Conservation (phyloP, 179 eudicot genomes). For the Camellia oleifera region DNA sequence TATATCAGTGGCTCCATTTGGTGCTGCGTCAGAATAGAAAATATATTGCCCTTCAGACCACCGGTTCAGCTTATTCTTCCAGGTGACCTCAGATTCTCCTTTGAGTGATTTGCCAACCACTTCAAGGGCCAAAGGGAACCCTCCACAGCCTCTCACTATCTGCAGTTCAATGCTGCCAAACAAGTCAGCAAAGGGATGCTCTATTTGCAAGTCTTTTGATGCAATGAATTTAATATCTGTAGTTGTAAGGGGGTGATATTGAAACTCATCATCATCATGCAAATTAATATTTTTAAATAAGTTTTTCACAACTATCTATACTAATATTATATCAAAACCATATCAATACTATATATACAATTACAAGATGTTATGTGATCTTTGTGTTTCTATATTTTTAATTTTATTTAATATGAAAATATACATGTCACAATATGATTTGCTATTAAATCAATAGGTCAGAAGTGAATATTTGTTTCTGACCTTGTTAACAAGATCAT, state of each 20-base stretch:
- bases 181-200: background rate
- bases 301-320: too few relatives aligned
- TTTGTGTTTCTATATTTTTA: too few relatives aligned
- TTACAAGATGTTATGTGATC: too few relatives aligned
- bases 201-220: background rate
- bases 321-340: too few relatives aligned
- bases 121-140: constrained; percentile 31
- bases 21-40: constrained; percentile 5
- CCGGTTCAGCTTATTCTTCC: constrained; percentile 18
- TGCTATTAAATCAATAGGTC: too few relatives aligned
- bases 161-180: constrained; percentile 5
- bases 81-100: constrained; percentile 15
- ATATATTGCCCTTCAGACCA: constrained; percentile 27
- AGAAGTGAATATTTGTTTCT: too few relatives aligned
- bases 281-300: too few relatives aligned
- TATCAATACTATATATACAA: too few relatives aligned
- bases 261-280: too few relatives aligned
- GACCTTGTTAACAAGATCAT: too few relatives aligned
- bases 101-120: constrained; percentile 31
- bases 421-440: too few relatives aligned
- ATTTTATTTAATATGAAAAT: too few relatives aligned
- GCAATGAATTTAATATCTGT: background rate
- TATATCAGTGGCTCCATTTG: background rate
- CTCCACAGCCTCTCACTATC: constrained; percentile 32
- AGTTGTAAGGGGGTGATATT: background rate